Percentiles rank a stretch among this genome's conserved stretches.
Evolutionary conservation across 176 grass and related monocot genomes (phyloP).

Genomic region (Triticum urartu): DNA sequence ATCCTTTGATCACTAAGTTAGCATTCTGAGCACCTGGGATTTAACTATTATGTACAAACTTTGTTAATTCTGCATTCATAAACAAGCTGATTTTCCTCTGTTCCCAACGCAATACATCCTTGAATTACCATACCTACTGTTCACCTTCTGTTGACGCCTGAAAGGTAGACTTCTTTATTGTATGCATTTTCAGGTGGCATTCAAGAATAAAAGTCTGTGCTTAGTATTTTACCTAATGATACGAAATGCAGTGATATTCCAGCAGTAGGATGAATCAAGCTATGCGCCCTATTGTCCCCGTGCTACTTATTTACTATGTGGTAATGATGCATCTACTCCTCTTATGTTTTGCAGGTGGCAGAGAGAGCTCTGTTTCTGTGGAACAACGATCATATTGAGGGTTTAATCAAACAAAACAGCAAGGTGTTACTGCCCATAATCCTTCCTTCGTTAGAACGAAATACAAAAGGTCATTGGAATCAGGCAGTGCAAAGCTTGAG

Average conservation of each 20-base stretch:
- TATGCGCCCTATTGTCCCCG: background rate
- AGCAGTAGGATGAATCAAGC: background rate
- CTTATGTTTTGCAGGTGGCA: background rate
- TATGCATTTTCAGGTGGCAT: background rate
- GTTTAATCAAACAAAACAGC: no score
- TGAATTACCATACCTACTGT: background rate
- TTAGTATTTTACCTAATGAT: slow-evolving; percentile 7
- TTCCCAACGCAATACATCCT: background rate
- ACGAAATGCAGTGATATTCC: background rate
- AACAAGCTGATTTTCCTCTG: no score
- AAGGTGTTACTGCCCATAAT: no score
- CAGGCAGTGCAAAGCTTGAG: background rate
- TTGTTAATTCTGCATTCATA: background rate
- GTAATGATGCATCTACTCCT: slow-evolving; percentile 15
- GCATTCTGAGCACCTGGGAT: background rate
- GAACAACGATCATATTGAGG: no score
- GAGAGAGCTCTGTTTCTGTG: no score
- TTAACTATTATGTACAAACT: background rate
- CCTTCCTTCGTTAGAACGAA: no score
- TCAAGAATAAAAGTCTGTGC: background rate
- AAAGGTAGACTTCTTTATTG: background rate
- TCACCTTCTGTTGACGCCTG: background rate
- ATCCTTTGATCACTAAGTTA: background rate
- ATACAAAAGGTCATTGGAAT: background rate
- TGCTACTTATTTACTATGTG: background rate